Base-by-base conservation (phyloP, 2,329 filamentous ascomycete species). In the Sporothrix mexicana region DNA sequence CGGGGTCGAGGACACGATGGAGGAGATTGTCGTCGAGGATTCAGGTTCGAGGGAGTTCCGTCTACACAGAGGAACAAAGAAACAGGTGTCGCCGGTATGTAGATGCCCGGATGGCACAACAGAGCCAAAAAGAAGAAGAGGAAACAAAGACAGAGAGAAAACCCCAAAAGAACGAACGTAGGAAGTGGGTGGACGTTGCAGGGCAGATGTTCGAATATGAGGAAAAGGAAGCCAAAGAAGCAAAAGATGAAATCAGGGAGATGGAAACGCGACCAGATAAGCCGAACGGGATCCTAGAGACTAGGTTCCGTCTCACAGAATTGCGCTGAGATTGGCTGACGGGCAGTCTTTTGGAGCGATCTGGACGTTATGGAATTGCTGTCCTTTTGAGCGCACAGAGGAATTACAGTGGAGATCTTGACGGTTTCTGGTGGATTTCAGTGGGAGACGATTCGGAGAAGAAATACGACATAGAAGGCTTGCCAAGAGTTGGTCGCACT, bases 191-290 rank as follows among this genome's bases (percentile, higher is more conserved):
- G 59, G 47, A 20, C 47, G 67, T 53, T 25, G 30, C 45, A 43
- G 49, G 69, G 45, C 30, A 15, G 13, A 77, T 9, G 57, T 20
- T 61, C 41, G 45, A 64, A 43, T 17, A 36, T 53, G 30, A 68
- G 30, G 45, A 71, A 62, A 62, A 53, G n/a, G 62, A 71, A 68
- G 47, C 51, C 59, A 67, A 59, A 61, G 59, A 17, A 23, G 57
- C 47, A 70, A 68, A 70, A 30, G 41, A 20, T 62, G 47, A 41
- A 51, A 49, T 30, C 36, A 64, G 70, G 62, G 64, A 61, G 36
- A 45, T 30, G 55, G 53, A 49, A 70, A 73, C 59, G 67, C 61
- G 73, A 55, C 47, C 43, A 55, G 62, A 71, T 51, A 67, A 73
- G 72, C 55, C 57, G 43, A 20, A 64, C 15, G 55, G 55, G 57